Base-by-base conservation (phyloP, 2,329 filamentous ascomycete genomes). In the Exophiala dermatitidis region DNA sequence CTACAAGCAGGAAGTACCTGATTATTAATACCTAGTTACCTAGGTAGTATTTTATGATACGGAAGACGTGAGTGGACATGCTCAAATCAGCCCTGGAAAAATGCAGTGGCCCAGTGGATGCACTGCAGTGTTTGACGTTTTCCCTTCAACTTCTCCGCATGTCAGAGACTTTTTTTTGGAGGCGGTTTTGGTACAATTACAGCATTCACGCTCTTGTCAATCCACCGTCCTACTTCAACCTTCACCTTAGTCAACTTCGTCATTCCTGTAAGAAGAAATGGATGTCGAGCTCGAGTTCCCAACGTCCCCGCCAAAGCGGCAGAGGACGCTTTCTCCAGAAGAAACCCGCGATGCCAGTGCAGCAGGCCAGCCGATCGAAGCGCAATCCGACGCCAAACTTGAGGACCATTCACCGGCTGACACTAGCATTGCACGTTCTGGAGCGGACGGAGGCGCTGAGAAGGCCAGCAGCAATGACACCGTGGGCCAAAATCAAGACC, bases 281-380 rank as follows among this genome's bases (percentile, higher is more conserved):
- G 59, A 59, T 8, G 46, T 45, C 5, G 51, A 56, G 10, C 4
- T 26, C 45, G 60, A 62, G 6, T 58, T 62, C 37, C 56, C 59
- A 38, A 60, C 53, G 28, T 58, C 58, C 28, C 58, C 60, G n/a
- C 47, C 60, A 3, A 62, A 62, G 46, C 53, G 60, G 6, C 57
- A 60, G 34, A 40, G 58, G 31, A 62, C 58, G 7, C 34, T 40
- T 5, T 62, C 58, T 10, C 58, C 56, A 29, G 50, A 52, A 9
- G 56, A 42, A 51, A 33, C 31, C 38, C 49, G 41, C 34, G 12
- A 34, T n/a, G 19, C 19, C 19, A 19, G 19, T 19, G 19, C 19
- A 19, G 19, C 52, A 38, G 12, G 38, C 10, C 45, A 32, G 12
- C 29, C 37, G 30, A 36, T 19, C 40, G 12, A 31, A n/a, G 12